phyloP scores from a whole-genome alignment of 495 filamentous ascomycete genomes.

The Hypoxylon cercidicola region DNA sequence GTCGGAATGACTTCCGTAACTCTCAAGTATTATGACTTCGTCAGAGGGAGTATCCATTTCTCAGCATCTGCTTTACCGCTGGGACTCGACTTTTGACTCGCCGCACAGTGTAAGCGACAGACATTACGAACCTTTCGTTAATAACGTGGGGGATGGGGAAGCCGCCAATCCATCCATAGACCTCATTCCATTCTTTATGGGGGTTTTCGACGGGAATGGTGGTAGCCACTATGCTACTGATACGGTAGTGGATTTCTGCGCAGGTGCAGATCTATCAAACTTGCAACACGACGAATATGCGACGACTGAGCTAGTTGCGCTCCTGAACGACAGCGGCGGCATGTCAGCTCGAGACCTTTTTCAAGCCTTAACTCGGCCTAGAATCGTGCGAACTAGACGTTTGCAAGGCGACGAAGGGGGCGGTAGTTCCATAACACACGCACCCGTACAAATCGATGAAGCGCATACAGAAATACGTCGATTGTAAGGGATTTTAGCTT shows the following conservation, averaged over 20 bases:
- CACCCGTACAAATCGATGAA: neutral
- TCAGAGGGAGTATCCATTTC: neutral
- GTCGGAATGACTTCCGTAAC: neutral
- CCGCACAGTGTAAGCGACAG: neutral
- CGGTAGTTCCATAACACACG: neutral
- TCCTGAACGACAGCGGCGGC: constrained; percentile 9
- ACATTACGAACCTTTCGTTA: constrained; percentile 1
- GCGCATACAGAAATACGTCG: neutral
- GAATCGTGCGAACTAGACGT: neutral
- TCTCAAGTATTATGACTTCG: constrained; percentile 5
- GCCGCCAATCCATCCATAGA: neutral
- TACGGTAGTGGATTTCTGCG: constrained; percentile 5
- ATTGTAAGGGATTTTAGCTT: neutral
- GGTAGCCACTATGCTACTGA: constrained; percentile 12
- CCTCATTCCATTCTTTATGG: neutral
- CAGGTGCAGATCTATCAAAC: neutral
- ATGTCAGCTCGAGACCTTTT: constrained; percentile 6
- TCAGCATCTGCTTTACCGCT: constrained; percentile 6
- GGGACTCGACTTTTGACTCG: constrained; percentile 14
- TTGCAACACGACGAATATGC: neutral
- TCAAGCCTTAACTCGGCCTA: neutral
- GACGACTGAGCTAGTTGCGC: neutral
- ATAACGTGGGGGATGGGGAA: neutral
- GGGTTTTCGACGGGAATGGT: constrained; percentile 9
- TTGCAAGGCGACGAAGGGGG: neutral